Conservation (phyloP, 2,329 filamentous ascomycete species). For the Ascocoryne sarcoides region DNA sequence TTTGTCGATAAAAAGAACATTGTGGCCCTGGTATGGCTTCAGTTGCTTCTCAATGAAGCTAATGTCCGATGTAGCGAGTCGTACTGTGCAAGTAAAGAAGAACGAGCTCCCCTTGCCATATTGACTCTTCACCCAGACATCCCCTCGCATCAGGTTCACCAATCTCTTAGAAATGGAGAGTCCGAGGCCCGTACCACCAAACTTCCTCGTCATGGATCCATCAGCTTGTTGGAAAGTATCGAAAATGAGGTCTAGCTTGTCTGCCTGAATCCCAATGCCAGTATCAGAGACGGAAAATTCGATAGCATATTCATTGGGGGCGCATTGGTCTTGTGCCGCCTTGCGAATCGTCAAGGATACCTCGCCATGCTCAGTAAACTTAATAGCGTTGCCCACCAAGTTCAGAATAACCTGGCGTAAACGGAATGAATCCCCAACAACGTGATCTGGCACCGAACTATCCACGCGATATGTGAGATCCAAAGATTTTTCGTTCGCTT, state of each 20-base stretch:
- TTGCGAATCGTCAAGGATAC: constrained; percentile 87
- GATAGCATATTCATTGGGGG: constrained; percentile 75
- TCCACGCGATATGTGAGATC: constrained; percentile 92
- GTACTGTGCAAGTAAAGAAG: constrained; percentile 91
- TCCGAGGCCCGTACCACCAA: constrained; percentile 88
- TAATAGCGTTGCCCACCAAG: constrained; percentile 95
- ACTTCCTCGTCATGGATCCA: constrained; percentile 90
- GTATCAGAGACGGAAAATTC: constrained; percentile 95
- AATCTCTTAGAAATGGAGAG: constrained; percentile 91
- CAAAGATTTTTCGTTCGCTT: constrained; percentile 91
- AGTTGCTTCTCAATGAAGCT: constrained; percentile 74
- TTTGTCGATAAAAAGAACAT: constrained; percentile 91
- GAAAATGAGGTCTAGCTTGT: constrained; percentile 95
- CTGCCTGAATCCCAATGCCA: constrained; percentile 89
- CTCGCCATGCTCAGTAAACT: constrained; percentile 95
- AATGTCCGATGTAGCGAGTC: constrained; percentile 71
- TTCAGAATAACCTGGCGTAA: constrained; percentile 95
- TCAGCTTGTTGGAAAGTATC: constrained; percentile 99
- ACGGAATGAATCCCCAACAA: constrained; percentile 93
- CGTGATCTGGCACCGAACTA: constrained; percentile 86
- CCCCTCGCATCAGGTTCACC: constrained; percentile 92
- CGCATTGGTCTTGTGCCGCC: constrained; percentile 56
- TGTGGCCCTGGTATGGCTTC: constrained; percentile 82
- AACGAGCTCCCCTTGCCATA: constrained; percentile 89
- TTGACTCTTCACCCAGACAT: constrained; percentile 91